These are phyloP conservation scores for Populus hybrid DNA, from an alignment of 441 rosid species.

Conservation along the genomic window DNA sequence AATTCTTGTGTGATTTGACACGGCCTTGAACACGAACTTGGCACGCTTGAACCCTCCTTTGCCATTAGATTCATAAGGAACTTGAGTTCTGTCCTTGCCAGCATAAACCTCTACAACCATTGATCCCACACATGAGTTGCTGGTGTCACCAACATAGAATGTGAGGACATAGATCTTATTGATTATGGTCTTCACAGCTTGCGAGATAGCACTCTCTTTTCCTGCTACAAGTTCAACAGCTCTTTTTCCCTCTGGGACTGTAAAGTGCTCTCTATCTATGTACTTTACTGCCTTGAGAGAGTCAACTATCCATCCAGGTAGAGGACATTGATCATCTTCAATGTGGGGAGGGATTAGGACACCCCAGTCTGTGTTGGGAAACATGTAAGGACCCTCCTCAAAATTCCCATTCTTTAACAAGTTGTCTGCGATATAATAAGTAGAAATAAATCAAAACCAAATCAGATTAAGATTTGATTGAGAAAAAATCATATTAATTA, in stretches of 20 bases:
- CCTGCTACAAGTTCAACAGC: conserved; percentile 79
- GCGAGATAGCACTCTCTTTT: conserved; percentile 74
- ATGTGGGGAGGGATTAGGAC: conserved; percentile 70
- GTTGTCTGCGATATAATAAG: conserved; percentile 39
- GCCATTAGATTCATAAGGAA: conserved; percentile 56
- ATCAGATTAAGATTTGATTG: neutral
- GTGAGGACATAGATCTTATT: conserved; percentile 52
- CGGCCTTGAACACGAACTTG: conserved; percentile 48
- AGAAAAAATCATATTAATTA: too few species aligned
- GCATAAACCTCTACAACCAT: conserved; percentile 69
- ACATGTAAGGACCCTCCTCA: conserved; percentile 75
- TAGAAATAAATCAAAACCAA: neutral
- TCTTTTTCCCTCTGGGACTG: conserved; percentile 54
- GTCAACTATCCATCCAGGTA: conserved; percentile 81
- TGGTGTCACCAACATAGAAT: conserved; percentile 62
- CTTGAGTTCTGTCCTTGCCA: conserved; percentile 35
- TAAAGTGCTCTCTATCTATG: conserved; percentile 54
- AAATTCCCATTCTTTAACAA: conserved; percentile 74
- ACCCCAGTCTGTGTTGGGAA: conserved; percentile 55
- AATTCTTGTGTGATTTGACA: conserved; percentile 46
- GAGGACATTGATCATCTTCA: conserved; percentile 72
- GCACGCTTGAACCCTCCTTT: conserved; percentile 61
- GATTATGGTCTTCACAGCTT: conserved; percentile 40
- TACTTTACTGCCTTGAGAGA: conserved; percentile 88
- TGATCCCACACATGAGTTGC: conserved; percentile 56